A percentile compares a stretch with the other conserved stretches of the same genome.
Conservation (phyloP, 805 yeast genomes). For the Saturnispora ahearnii region DNA sequence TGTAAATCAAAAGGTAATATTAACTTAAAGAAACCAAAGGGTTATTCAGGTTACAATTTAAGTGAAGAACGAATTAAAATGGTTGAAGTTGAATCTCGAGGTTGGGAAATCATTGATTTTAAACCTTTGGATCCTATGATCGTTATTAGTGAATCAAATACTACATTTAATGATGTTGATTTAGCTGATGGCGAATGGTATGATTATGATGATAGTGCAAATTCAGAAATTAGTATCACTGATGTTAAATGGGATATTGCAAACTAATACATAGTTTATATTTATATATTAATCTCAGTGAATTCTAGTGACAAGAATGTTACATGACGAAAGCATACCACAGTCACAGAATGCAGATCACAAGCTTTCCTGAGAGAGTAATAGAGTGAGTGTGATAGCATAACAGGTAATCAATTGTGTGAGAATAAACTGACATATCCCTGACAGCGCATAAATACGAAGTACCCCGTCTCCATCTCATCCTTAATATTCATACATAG, state of each 20-base stretch:
- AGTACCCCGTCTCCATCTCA: too few relatives aligned
- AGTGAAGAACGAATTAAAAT: slow-evolving; percentile 37
- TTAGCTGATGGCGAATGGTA: slow-evolving; percentile 83
- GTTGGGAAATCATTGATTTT: slow-evolving; percentile 64
- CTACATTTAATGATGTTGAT: slow-evolving; percentile 35
- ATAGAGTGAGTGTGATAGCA: too few relatives aligned
- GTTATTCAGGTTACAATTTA: slow-evolving; percentile 25
- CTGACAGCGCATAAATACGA: too few relatives aligned
- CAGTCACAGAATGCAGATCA: too few relatives aligned
- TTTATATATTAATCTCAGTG: too few relatives aligned
- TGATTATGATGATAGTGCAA: slow-evolving; percentile 84
- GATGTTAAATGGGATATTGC: slow-evolving; percentile 65
- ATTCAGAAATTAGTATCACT: slow-evolving; percentile 71
- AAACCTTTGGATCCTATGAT: slow-evolving; percentile 53
- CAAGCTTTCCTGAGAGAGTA: too few relatives aligned
- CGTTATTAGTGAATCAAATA: slow-evolving; percentile 28
- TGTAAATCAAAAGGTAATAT: slow-evolving; percentile 22
- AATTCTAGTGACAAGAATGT: too few relatives aligned
- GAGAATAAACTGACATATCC: too few relatives aligned
- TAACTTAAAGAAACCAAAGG: slow-evolving; percentile 19
- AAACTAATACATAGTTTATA: slow-evolving; percentile 11
- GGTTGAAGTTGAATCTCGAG: slow-evolving; percentile 76
- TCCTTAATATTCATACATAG: too few relatives aligned
- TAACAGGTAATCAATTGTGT: too few relatives aligned
- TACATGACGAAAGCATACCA: too few relatives aligned